A percentile compares a stretch with the other conserved stretches of the same genome.
Evolutionary conservation across 2,329 filamentous ascomycete species (phyloP).

Genomic region (Trichoderma endophyticum): DNA sequence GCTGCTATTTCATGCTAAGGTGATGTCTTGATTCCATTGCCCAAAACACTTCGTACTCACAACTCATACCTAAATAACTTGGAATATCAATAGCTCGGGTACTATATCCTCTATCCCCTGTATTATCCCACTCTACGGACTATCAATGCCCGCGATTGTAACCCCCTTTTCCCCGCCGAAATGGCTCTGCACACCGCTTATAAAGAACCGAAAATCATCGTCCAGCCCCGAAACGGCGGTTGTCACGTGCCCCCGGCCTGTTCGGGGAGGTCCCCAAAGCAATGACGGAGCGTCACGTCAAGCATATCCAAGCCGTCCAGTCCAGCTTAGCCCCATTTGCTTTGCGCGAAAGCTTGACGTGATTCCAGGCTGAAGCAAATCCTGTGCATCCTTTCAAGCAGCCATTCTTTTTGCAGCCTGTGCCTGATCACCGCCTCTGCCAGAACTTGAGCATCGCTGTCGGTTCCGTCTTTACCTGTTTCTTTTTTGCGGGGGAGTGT

Average conservation of each 20-base stretch:
- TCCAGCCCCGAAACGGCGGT: not conserved
- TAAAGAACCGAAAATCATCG: not conserved
- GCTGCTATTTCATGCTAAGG: not conserved
- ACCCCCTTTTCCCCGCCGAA: not conserved
- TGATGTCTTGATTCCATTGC: not conserved
- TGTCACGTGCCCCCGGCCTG: slow-evolving; percentile 30
- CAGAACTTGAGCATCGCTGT: not conserved
- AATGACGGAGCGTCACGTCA: slow-evolving; percentile 32
- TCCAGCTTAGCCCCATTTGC: slow-evolving; percentile 4
- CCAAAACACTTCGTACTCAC: not conserved
- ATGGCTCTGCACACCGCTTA: not conserved
- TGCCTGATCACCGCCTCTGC: not conserved
- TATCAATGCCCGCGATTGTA: not conserved
- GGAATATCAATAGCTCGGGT: not conserved
- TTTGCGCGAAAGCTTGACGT: slow-evolving; percentile 29
- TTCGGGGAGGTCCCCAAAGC: slow-evolving; percentile 22
- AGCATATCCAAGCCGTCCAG: not conserved
- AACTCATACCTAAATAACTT: not conserved
- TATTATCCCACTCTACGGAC: not conserved
- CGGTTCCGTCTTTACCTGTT: not conserved
- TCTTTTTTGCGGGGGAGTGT: not conserved
- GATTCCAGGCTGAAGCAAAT: slow-evolving; percentile 25
- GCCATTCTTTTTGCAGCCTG: slow-evolving; percentile 11
- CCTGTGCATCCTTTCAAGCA: not conserved
- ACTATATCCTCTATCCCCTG: not conserved